Percentiles rank a stretch among this genome's conserved stretches.
phyloP scores from a whole-genome alignment of 202 grass and related monocot genomes.

The Thinopyrum obtusiflorum region DNA sequence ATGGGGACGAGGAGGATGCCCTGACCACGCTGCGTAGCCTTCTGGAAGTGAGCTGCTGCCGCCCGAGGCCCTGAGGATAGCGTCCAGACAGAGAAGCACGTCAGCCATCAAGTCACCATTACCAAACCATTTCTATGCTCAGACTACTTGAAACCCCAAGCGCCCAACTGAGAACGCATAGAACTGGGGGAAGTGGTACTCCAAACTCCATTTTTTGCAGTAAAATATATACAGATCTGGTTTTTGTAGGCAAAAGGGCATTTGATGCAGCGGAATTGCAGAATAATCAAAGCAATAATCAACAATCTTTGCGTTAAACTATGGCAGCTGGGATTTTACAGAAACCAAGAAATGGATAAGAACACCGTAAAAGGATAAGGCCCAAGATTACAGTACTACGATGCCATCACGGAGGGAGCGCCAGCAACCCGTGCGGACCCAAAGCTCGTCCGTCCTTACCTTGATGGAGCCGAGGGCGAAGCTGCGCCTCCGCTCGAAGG shows the following conservation, averaged over 20 bases:
- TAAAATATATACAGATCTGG: neutral
- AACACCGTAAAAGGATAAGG: neutral
- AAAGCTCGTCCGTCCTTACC: slow-evolving; percentile 19
- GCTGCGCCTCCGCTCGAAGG: slow-evolving; percentile 29
- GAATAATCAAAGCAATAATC: neutral
- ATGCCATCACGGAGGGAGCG: neutral
- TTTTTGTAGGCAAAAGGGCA: neutral
- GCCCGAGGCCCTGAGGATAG: slow-evolving; percentile 50
- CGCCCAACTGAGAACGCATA: neutral
- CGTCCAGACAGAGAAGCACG: neutral
- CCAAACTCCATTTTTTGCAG: neutral
- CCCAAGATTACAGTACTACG: neutral
- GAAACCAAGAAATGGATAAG: neutral
- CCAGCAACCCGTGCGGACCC: neutral
- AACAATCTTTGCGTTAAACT: neutral
- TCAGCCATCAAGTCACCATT: neutral
- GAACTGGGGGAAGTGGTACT: neutral
- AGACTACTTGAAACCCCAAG: neutral
- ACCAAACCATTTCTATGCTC: neutral
- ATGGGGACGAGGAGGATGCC: slow-evolving; percentile 45
- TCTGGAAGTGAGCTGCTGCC: slow-evolving; percentile 32
- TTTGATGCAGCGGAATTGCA: neutral
- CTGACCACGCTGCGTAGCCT: slow-evolving; percentile 49
- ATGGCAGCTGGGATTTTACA: neutral
- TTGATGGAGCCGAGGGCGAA: slow-evolving; percentile 49